A percentile compares a stretch with the other conserved stretches of the same genome.
Evolutionary conservation across 805 yeast genomes (phyloP).

Genomic region (Nakazawaea ernobii): DNA sequence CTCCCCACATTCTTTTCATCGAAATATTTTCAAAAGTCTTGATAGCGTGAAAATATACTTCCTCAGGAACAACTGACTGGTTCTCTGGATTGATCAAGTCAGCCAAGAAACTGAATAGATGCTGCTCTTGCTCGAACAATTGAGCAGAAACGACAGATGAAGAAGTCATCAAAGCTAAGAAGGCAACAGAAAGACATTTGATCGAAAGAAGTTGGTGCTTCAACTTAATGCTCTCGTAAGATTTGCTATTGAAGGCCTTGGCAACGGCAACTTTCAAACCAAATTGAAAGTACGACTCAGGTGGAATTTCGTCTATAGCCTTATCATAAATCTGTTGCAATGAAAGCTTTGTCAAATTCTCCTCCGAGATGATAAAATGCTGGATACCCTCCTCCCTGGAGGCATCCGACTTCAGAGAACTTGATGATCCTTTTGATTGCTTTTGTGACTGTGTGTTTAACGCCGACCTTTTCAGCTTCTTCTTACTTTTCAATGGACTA

Average conservation of each 20-base stretch:
- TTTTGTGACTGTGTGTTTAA: slow-evolving; percentile 12
- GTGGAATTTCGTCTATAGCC: slow-evolving; percentile 53
- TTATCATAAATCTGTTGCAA: slow-evolving; percentile 60
- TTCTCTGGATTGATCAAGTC: slow-evolving; percentile 70
- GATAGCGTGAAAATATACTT: slow-evolving; percentile 53
- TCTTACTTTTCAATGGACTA: slow-evolving; percentile 14
- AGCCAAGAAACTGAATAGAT: slow-evolving; percentile 60
- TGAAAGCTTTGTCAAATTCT: slow-evolving; percentile 47
- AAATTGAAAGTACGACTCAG: slow-evolving; percentile 58
- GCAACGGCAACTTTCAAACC: slow-evolving; percentile 57
- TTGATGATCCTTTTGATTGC: slow-evolving; percentile 6
- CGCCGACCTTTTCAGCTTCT: slow-evolving; percentile 15
- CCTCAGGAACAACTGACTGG: slow-evolving; percentile 34
- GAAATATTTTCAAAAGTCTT: slow-evolving; percentile 68
- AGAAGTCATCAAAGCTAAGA: slow-evolving; percentile 49
- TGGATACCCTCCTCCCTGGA: slow-evolving; percentile 39
- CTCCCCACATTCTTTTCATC: slow-evolving; percentile 60
- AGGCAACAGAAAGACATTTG: slow-evolving; percentile 64
- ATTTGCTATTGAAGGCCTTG: slow-evolving; percentile 61
- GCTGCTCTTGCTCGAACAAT: slow-evolving; percentile 68
- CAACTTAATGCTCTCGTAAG: slow-evolving; percentile 46
- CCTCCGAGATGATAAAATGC: slow-evolving; percentile 46
- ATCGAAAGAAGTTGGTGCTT: slow-evolving; percentile 56
- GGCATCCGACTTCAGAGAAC: background rate
- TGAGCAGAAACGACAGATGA: slow-evolving; percentile 58